Evolutionary conservation across 2,329 filamentous ascomycete species (phyloP), one percentile per base, ranked within the genome.

Genomic region (Neofusicoccum ribis): DNA sequence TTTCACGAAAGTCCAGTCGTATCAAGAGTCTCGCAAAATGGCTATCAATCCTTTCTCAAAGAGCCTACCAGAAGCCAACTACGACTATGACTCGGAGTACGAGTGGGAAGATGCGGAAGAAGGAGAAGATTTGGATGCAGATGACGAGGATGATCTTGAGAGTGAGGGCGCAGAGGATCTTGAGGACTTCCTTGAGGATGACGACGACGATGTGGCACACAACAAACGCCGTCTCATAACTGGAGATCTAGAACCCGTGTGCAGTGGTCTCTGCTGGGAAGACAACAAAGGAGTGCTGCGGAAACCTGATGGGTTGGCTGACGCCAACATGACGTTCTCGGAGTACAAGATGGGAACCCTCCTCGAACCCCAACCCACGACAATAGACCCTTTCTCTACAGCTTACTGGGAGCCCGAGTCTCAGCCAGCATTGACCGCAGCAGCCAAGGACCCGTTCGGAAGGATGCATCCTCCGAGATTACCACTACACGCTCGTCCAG

Each of bases 161-260:
- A 89, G 91, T n/a, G 88, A 91, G 11, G 89, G 88, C n/a, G 90
- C 91, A 15, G 90, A 91, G 68, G 93, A 96, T 66, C 90, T 97
- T 88, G 91, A 92, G 3, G 93, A 88, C 17, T 97, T 97, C 72
- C 82, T 97, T 1, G 93, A 97, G 70, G 92, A 96, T 71, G 91
- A 91, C 5, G 91, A 96, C 62, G 91, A 95, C 77, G 91, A 95
- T 77, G 72, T 85, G 80, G 66, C 79, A 77, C 74, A 81, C 78
- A 68, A 82, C 76, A 84, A 86, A 81, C 80, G 85, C 74, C 77
- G 89, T 79, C 76, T 85, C 6, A 80, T 85, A 71, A 86, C 81
- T 37, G 87, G 88, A 36, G 88, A 91, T 69, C 83, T 96, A 72
- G 87, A 93, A 72, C 92, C 93, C 0, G 82, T 90, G 47, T 91